These are phyloP conservation scores for Eleusine coracana DNA, from an alignment of 176 grass and related monocot species.

Conservation along the genomic window DNA sequence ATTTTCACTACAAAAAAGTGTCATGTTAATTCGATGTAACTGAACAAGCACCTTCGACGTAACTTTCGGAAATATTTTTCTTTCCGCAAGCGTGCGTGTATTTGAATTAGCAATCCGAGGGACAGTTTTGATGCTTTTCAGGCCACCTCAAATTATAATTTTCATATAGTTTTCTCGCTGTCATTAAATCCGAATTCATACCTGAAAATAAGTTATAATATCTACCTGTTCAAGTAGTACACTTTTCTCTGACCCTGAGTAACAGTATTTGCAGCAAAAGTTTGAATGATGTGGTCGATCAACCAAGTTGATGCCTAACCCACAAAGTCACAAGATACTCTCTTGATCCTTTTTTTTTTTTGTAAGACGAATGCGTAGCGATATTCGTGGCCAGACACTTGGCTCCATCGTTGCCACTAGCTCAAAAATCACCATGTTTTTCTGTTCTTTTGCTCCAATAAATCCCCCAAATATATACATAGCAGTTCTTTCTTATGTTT, in stretches of 20 bases:
- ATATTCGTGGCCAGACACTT: constrained; percentile 19
- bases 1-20: background rate
- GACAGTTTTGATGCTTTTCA: background rate
- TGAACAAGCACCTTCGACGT: background rate
- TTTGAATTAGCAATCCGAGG: background rate
- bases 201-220: background rate
- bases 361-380: background rate
- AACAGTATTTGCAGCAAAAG: background rate
- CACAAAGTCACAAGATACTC: background rate
- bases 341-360: background rate
- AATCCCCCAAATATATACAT: background rate
- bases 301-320: background rate
- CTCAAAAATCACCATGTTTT: background rate
- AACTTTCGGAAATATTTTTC: too few relatives aligned
- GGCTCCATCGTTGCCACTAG: constrained; percentile 7
- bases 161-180: too few relatives aligned
- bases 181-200: too few relatives aligned
- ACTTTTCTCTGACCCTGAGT: background rate
- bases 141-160: background rate
- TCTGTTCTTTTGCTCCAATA: background rate
- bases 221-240: background rate
- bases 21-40: background rate
- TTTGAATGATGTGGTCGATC: background rate
- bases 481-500: background rate
- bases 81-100: background rate